phyloP scores from a whole-genome alignment of 306 rosid species.

The Ormosia semicastrata region DNA sequence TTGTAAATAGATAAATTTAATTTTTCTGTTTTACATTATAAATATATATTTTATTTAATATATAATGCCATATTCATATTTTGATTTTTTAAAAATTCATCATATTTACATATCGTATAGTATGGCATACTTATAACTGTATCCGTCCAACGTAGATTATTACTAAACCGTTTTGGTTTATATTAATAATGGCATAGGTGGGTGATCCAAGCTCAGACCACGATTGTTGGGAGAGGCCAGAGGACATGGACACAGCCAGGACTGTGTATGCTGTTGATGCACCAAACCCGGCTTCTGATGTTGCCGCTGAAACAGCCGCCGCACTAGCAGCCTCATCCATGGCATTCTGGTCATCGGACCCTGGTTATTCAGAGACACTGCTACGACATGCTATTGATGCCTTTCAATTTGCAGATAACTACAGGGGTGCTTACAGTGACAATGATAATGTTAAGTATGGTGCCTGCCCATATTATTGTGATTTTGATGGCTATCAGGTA shows the following conservation, averaged over 20 bases:
- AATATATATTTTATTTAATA: too few species aligned
- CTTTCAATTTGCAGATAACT: slow-evolving; percentile 70
- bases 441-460: slow-evolving; percentile 57
- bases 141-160: too few species aligned
- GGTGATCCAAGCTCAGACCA: slow-evolving; percentile 87
- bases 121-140: too few species aligned
- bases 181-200: slow-evolving; percentile 45
- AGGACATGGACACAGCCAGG: slow-evolving; percentile 88
- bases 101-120: too few species aligned
- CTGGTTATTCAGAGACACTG: slow-evolving; percentile 66
- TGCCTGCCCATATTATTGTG: slow-evolving; percentile 90
- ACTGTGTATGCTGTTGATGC: slow-evolving; percentile 82
- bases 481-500: slow-evolving; percentile 90
- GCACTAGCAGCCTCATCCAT: slow-evolving; percentile 82
- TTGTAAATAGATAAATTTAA: too few species aligned
- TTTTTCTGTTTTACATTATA: too few species aligned
- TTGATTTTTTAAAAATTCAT: too few species aligned
- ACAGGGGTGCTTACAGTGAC: slow-evolving; percentile 93
- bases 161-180: neutral
- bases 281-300: slow-evolving; percentile 84
- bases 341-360: slow-evolving; percentile 73
- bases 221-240: slow-evolving; percentile 92
- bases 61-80: too few species aligned
- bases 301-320: slow-evolving; percentile 86
- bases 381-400: slow-evolving; percentile 64